Evolutionary conservation across 2,329 filamentous ascomycete species (phyloP), one percentile per base, ranked within the genome.

Genomic region (Claviceps lovelessii): DNA sequence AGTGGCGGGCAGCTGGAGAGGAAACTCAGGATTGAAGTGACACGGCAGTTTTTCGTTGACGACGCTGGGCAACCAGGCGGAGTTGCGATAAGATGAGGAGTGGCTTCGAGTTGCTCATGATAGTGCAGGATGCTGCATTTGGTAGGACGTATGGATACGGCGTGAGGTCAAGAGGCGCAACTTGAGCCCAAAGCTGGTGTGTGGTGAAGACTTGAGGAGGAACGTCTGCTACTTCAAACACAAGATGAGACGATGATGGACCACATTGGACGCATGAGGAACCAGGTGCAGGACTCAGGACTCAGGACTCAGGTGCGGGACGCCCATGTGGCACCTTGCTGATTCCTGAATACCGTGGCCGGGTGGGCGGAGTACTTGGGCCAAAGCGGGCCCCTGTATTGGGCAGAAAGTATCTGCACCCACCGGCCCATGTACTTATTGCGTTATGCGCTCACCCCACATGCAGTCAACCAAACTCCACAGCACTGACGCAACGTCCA

Each of bases 401-500:
- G 19, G 10, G 1, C 0, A 15, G 17, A 33, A 44, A 42, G 49
- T 50, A 50, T 28, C 35, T 39, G 33, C 49, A 15, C 19, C 49
- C n/a, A 10, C 19, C 19, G 28, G n/a, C 11, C 19, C 19, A 50
- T 37, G 49, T 50, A 50, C 35, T 19, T 49, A 8, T 7, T 19
- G 41, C 41, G 41, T 44, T 9, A 19, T 11, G 23, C 23, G 23
- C 23, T 3, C 23, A 23, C 23, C 23, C 23, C 23, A 23, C 23
- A 23, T 23, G 23, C 23, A 23, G 23, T 23, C 23, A 23, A 23
- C 23, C 23, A 23, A 23, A 17, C 54, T 50, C 54, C 54, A 53
- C 54, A 49, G 13, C 50, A 50, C 54, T 50, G 54, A 53, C 50
- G 54, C 50, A 53, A 55, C 50, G 1, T 51, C 23, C 53, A 37